These are phyloP conservation scores for Fabrea salina DNA, from an alignment of 169 alveolate genomes.

Conservation along the genomic window DNA sequence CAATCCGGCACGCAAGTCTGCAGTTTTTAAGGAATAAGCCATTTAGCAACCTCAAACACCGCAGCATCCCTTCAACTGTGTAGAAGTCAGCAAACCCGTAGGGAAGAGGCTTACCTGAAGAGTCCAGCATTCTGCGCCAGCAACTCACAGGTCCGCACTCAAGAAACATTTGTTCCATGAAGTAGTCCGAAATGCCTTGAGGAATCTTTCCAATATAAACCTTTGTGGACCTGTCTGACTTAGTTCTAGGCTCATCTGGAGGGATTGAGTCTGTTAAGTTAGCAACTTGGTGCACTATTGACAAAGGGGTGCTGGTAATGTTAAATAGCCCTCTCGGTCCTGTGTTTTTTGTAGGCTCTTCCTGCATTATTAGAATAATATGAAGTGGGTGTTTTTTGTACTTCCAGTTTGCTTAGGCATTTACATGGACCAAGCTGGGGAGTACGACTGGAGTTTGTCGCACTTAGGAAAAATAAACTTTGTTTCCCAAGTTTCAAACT, in stretches of 20 bases:
- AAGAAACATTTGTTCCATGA: constrained; percentile 62
- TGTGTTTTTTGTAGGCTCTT: too few relatives aligned
- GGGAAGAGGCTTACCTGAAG: constrained; percentile 67
- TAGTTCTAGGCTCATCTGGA: constrained; percentile 34
- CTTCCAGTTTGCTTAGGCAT: background rate
- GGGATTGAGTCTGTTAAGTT: constrained; percentile 5
- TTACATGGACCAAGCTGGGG: constrained; percentile 7
- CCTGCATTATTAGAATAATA: too few relatives aligned
- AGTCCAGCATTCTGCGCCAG: constrained; percentile 68
- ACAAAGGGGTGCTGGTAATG: constrained; percentile 24
- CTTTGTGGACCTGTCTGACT: constrained; percentile 48
- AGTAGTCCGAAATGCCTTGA: constrained; percentile 58
- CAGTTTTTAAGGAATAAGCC: constrained; percentile 29
- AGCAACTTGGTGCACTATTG: constrained; percentile 17
- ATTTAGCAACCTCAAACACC: constrained; percentile 62
- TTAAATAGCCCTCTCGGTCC: constrained; percentile 27
- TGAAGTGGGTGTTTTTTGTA: too few relatives aligned
- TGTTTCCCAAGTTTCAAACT: background rate
- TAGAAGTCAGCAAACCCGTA: constrained; percentile 74
- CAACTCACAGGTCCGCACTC: constrained; percentile 61
- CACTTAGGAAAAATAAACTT: background rate
- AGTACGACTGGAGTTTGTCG: background rate
- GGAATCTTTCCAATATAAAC: constrained; percentile 74
- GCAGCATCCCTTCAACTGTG: constrained; percentile 65
- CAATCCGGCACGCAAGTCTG: constrained; percentile 14